phyloP scores from a whole-genome alignment of 805 yeast genomes.

The Kuraishia hungarica region DNA sequence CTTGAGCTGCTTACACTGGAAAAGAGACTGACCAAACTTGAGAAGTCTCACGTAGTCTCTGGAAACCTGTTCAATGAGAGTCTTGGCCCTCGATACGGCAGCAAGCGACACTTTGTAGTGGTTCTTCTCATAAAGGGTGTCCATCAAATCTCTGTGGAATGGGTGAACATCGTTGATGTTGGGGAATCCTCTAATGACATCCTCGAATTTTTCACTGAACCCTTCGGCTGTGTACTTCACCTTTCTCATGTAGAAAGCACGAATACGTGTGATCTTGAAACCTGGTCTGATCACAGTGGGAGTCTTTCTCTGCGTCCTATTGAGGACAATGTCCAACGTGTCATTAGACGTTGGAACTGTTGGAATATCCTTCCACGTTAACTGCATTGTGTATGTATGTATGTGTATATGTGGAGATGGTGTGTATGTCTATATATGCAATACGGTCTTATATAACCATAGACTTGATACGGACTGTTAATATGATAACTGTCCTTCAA shows the following conservation, averaged over 20 bases:
- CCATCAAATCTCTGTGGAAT: conserved; percentile 96
- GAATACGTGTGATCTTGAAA: conserved; percentile 89
- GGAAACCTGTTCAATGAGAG: conserved; percentile 90
- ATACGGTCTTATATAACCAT: neutral
- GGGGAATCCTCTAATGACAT: conserved; percentile 83
- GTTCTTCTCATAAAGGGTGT: conserved; percentile 94
- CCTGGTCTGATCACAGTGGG: conserved; percentile 99
- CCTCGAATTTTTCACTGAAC: conserved; percentile 85
- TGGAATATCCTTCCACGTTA: conserved; percentile 97
- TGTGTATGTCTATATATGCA: neutral
- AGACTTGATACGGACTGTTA: too few relatives aligned
- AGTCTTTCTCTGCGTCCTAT: conserved; percentile 97
- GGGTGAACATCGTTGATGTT: conserved; percentile 97
- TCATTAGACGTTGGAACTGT: conserved; percentile 89
- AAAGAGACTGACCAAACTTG: conserved; percentile 95
- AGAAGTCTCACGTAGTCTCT: conserved; percentile 91
- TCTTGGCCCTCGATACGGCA: conserved; percentile 87
- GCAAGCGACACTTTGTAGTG: conserved; percentile 97
- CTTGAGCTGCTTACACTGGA: conserved; percentile 97
- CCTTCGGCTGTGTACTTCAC: conserved; percentile 96
- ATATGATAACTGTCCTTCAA: too few relatives aligned
- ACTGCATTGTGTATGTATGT: conserved; percentile 55
- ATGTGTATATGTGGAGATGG: neutral
- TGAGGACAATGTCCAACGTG: conserved; percentile 90
- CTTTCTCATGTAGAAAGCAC: conserved; percentile 97